phyloP scores from a whole-genome alignment of 495 filamentous ascomycete genomes.

The Neurospora sp. region DNA sequence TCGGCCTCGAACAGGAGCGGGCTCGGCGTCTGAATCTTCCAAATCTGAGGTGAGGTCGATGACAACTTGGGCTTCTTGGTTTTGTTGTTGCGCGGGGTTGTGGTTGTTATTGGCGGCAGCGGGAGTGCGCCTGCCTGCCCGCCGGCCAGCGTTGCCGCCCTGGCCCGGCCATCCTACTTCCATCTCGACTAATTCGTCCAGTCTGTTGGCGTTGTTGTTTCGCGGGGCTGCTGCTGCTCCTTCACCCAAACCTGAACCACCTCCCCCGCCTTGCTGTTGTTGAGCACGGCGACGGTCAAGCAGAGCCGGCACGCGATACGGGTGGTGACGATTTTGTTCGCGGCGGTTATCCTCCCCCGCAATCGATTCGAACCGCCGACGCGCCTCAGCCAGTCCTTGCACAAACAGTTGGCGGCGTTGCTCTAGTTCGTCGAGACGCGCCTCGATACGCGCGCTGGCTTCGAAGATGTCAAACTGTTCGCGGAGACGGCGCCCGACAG shows the following conservation, averaged over 20 bases:
- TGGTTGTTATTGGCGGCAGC: not conserved
- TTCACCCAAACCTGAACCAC: not conserved
- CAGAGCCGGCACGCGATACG: not conserved
- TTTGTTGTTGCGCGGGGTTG: conserved; percentile 3
- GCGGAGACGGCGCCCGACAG: not conserved
- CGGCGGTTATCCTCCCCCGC: not conserved
- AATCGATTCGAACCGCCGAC: not conserved
- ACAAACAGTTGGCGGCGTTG: not conserved
- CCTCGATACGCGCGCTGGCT: not conserved
- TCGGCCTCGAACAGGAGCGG: not conserved
- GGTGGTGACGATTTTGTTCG: not conserved
- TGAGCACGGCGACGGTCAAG: not conserved
- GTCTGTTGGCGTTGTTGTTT: not conserved
- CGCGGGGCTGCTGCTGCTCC: not conserved
- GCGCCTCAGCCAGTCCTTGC: not conserved
- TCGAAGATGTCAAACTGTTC: not conserved
- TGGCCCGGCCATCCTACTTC: not conserved
- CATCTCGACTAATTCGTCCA: conserved; percentile 10
- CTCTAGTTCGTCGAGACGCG: not conserved
- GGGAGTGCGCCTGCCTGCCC: not conserved
- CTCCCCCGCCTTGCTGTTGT: not conserved
- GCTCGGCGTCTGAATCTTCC: not conserved
- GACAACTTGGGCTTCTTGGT: conserved; percentile 3
- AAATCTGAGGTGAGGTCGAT: not conserved
- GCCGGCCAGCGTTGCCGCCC: not conserved